Percentiles rank a stretch among this genome's conserved stretches.
These are phyloP conservation scores for Suillus clintonianus DNA, from an alignment of 768 basidiomycete genomes.

Conservation along the genomic window DNA sequence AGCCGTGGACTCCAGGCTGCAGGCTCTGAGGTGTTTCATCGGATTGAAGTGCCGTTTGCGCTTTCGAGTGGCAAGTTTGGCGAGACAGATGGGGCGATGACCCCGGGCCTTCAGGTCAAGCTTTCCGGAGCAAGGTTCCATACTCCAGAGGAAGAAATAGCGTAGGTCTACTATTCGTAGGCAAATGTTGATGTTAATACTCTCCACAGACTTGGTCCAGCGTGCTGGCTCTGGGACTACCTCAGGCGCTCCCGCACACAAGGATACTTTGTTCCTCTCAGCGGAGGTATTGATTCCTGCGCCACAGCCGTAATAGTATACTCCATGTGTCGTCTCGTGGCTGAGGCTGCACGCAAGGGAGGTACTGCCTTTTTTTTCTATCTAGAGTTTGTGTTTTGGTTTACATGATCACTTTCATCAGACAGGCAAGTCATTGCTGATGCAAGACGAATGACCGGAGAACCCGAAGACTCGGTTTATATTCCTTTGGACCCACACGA, in stretches of 20 bases:
- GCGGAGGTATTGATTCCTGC: constrained; percentile 97
- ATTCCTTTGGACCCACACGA: constrained; percentile 86
- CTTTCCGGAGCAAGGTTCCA: constrained; percentile 55
- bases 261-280: constrained; percentile 94
- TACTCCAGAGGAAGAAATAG: constrained; percentile 93
- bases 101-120: constrained; percentile 50
- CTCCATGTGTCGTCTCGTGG: constrained; percentile 94
- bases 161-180: constrained; percentile 55
- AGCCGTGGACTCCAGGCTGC: constrained; percentile 93
- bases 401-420: constrained; percentile 27
- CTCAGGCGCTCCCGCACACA: constrained; percentile 89
- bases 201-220: constrained; percentile 79
- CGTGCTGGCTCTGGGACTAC: constrained; percentile 99
- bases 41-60: constrained; percentile 81
- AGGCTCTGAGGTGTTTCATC: constrained; percentile 67
- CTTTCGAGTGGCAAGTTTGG: constrained; percentile 77
- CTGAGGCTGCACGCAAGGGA: constrained; percentile 71
- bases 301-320: constrained; percentile 95
- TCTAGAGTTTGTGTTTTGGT: neutral
- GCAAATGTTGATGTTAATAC: neutral
- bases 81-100: constrained; percentile 55
- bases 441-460: constrained; percentile 86
- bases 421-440: constrained; percentile 87
- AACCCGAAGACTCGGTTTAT: constrained; percentile 79
- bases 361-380: constrained; percentile 46